These are phyloP conservation scores for Euphorbia celastroides DNA, from an alignment of 441 rosid genomes.

Conservation along the genomic window DNA sequence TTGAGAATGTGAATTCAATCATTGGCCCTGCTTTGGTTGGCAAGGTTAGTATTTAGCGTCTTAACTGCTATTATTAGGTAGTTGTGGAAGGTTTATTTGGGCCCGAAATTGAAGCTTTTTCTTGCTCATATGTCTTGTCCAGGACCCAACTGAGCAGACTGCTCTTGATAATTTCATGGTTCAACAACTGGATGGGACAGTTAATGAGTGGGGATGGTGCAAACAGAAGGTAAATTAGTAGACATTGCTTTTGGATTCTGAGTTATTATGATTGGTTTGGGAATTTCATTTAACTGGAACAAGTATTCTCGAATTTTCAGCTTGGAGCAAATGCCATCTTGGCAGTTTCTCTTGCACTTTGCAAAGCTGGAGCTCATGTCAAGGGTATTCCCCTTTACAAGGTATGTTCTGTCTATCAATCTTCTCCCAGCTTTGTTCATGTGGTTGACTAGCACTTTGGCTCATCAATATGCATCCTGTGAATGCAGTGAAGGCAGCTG, in stretches of 20 bases:
- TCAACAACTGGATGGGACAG: constrained; percentile 91
- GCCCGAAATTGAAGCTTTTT: background rate
- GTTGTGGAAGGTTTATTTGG: background rate
- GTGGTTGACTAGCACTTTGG: background rate
- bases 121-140: constrained; percentile 1
- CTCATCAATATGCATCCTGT: background rate
- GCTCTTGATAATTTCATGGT: constrained; percentile 87
- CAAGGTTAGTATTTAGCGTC: constrained; percentile 39
- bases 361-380: constrained; percentile 94
- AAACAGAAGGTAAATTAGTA: constrained; percentile 68
- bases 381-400: constrained; percentile 80
- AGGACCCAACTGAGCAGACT: constrained; percentile 91
- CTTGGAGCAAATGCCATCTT: constrained; percentile 97
- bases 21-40: constrained; percentile 94
- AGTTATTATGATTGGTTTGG: background rate
- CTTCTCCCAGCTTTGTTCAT: background rate
- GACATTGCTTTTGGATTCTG: background rate
- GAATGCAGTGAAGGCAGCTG: background rate
- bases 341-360: constrained; percentile 92
- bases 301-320: constrained; percentile 27
- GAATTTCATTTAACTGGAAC: constrained; percentile 1
- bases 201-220: constrained; percentile 99
- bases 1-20: constrained; percentile 66
- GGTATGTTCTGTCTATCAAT: constrained; percentile 32
- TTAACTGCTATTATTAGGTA: background rate